Base-by-base conservation (phyloP, 2,329 filamentous ascomycete genomes). In the Aspergillus amoenus region DNA sequence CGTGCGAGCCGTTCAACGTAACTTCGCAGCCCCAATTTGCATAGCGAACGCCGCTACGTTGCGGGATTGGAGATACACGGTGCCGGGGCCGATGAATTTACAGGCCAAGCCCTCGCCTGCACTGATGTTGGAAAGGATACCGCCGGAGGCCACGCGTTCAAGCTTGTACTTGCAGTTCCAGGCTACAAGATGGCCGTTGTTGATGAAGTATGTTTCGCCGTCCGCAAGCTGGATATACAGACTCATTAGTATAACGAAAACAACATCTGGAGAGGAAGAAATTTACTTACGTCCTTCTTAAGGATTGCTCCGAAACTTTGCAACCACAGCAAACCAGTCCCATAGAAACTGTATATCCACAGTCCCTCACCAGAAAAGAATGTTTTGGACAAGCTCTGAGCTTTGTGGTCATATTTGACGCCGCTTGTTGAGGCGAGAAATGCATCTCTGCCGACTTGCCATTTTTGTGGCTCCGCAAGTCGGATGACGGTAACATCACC, bases 121-220 rank as follows among this genome's bases (percentile, higher is more conserved):
- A 27, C 87, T 86, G 21, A 96, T 74, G 9, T 88, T 87, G n/a
- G 90, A 93, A n/a, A 99, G 88, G 61, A 99, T 87, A 39, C 94
- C 94, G 2, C 94, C 94, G 3, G 90, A 94, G 0, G 93, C 88
- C 4, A 95, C 89, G 15, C 94, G 87, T 77, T 97, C 92, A 61
- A 99, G 86, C 4, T 90, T 83, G 68, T 97, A 99, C 69, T 96
- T 91, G 70, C 90, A 93, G 72, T 97, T 97, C 94, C 94, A 99
- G 0, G 94, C 93, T 0, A 97, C 92, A 1, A 97, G 81, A 66
- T 97, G 92, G 3, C 91, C 91, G 67, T 96, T 96, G 68, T 96
- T 91, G 56, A 97, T 87, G 63, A 94, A 91, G 74, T 97, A 97
- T 65, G 88, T 89, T 72, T 97, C 93, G 9, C 88, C 88, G 12